Percentiles rank a stretch among this genome's conserved stretches.
Evolutionary conservation across 495 filamentous ascomycete genomes (phyloP).

Genomic region (Penicillium manginii): DNA sequence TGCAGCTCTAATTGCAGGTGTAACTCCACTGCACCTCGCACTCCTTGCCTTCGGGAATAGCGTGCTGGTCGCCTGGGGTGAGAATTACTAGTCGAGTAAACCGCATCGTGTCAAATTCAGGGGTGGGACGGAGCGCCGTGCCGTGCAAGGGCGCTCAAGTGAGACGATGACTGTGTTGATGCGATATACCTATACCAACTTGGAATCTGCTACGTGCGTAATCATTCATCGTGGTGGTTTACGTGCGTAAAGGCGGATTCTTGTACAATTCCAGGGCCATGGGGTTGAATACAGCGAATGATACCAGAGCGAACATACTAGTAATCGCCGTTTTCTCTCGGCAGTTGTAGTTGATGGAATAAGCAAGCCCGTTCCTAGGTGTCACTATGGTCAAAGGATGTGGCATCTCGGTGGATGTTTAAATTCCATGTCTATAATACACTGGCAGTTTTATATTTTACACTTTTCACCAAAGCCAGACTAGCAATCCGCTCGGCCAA

Average conservation of each 20-base stretch:
- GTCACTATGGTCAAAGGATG: not conserved
- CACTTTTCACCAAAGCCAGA: slow-evolving; percentile 4
- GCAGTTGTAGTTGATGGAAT: no score
- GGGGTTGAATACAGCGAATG: no score
- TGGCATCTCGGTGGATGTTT: not conserved
- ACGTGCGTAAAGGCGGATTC: no score
- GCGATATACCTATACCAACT: not conserved
- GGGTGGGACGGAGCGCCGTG: not conserved
- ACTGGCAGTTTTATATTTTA: slow-evolving; percentile 25
- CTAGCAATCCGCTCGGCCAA: slow-evolving; percentile 88
- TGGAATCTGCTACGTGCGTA: not conserved
- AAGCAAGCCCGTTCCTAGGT: no score
- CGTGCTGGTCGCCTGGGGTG: not conserved
- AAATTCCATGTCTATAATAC: slow-evolving; percentile 18
- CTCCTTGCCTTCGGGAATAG: not conserved
- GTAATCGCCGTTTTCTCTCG: no score
- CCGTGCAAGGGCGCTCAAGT: not conserved
- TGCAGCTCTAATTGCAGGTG: not conserved
- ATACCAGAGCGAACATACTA: no score
- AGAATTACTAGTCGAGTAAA: not conserved
- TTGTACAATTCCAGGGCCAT: no score
- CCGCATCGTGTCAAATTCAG: not conserved
- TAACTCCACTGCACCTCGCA: not conserved
- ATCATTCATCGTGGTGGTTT: not conserved
- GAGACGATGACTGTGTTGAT: slow-evolving; percentile 3